phyloP scores from a whole-genome alignment of 768 basidiomycete genomes.

The Termitomyces sp. region DNA sequence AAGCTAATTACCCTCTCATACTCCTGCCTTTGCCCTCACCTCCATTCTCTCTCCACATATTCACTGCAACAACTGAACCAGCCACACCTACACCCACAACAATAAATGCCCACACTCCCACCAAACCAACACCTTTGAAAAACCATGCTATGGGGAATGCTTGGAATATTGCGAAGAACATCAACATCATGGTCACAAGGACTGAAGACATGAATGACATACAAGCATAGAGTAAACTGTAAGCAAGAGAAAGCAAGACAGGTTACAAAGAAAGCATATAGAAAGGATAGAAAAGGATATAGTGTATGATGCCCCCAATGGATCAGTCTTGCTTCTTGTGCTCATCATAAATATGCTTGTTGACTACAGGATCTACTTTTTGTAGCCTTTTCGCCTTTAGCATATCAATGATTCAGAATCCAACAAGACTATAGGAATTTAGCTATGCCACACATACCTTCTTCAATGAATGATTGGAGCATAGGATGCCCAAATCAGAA shows the following conservation, averaged over 20 bases:
- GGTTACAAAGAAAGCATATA: conserved; percentile 57
- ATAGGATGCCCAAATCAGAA: conserved; percentile 62
- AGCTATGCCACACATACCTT: conserved; percentile 22
- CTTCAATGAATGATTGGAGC: conserved; percentile 49
- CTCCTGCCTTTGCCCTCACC: too few relatives aligned
- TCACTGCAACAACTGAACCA: too few relatives aligned
- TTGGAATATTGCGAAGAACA: conserved; percentile 38
- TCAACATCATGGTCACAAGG: neutral
- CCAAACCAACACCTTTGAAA: too few relatives aligned
- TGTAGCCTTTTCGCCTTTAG: conserved; percentile 37
- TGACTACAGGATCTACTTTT: conserved; percentile 39
- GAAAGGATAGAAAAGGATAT: conserved; percentile 56
- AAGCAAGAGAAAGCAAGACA: conserved; percentile 56
- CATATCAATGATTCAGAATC: neutral
- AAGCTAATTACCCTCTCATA: too few relatives aligned
- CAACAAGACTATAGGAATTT: neutral
- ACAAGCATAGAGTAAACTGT: conserved; percentile 56
- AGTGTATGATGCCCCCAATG: conserved; percentile 38
- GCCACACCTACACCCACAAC: too few relatives aligned
- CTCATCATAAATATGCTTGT: conserved; percentile 44
- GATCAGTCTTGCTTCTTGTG: conserved; percentile 58
- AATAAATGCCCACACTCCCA: too few relatives aligned
- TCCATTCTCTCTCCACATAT: too few relatives aligned
- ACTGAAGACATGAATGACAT: conserved; percentile 17
- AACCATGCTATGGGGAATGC: conserved; percentile 33